Conservation (phyloP, 2,329 filamentous ascomycete genomes). For the Parastagonospora avenae region DNA sequence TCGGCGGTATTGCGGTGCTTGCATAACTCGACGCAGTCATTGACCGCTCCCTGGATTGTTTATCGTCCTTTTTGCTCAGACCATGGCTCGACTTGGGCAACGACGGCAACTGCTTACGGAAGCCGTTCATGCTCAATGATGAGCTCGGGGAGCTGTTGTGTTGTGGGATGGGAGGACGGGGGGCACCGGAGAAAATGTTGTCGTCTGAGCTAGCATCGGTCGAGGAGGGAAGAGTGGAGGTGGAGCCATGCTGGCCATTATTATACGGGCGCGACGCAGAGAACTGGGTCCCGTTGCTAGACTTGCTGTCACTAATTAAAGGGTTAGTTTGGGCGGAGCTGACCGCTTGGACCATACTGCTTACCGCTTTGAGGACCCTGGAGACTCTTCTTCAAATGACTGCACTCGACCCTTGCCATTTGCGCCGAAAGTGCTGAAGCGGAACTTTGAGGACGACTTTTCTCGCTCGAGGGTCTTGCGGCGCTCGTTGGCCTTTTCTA, state of each 20-base stretch:
- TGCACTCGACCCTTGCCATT: constrained; percentile 39
- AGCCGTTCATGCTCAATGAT: constrained; percentile 20
- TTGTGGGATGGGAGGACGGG: constrained; percentile 36
- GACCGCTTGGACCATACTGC: constrained; percentile 21
- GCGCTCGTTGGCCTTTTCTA: constrained; percentile 32
- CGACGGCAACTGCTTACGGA: constrained; percentile 37
- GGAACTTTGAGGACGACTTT: constrained; percentile 38
- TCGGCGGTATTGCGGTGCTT: constrained; percentile 58
- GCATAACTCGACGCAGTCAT: constrained; percentile 57
- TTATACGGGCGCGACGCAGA: constrained; percentile 43
- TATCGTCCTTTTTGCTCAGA: constrained; percentile 20
- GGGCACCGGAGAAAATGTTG: constrained; percentile 42
- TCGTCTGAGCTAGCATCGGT: constrained; percentile 46
- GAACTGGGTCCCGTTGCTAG: constrained; percentile 47
- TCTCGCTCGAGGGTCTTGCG: constrained; percentile 38
- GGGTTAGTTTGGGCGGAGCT: constrained; percentile 34
- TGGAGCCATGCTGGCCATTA: constrained; percentile 43
- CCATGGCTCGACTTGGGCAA: constrained; percentile 31
- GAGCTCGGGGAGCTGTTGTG: constrained; percentile 37
- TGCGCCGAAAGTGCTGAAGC: constrained; percentile 40
- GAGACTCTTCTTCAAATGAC: constrained; percentile 45
- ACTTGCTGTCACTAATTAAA: constrained; percentile 46
- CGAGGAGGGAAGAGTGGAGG: constrained; percentile 48
- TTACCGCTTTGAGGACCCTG: constrained; percentile 45
- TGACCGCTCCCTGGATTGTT: constrained; percentile 37